Evolutionary conservation across 2,329 filamentous ascomycete genomes (phyloP).

Genomic region (Scedosporium minutisporum): DNA sequence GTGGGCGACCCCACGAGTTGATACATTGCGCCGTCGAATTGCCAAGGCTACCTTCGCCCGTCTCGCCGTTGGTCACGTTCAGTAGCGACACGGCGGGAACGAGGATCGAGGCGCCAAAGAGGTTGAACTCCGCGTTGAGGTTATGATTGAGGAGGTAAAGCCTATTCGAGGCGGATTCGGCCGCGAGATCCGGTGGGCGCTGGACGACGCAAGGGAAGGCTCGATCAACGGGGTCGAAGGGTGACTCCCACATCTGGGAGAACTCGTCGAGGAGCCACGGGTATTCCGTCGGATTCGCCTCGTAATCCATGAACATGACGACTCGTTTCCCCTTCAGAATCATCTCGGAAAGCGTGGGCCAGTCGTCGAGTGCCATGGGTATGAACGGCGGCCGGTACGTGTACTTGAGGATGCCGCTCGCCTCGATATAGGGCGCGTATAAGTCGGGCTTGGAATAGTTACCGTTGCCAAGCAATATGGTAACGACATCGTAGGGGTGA

Average conservation of each 20-base stretch:
- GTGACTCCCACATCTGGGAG: conserved; percentile 81
- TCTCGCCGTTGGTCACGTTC: conserved; percentile 61
- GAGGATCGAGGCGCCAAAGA: conserved; percentile 54
- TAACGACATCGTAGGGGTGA: conserved; percentile 81
- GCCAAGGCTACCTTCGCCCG: conserved; percentile 58
- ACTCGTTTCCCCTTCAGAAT: conserved; percentile 62
- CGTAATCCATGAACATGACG: conserved; percentile 77
- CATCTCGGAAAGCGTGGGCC: conserved; percentile 74
- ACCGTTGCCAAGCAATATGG: conserved; percentile 75
- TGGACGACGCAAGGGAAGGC: conserved; percentile 70
- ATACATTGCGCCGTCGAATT: conserved; percentile 52
- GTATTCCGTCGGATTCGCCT: conserved; percentile 65
- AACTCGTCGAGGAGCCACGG: conserved; percentile 87
- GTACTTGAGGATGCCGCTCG: conserved; percentile 62
- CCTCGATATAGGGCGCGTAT: conserved; percentile 60
- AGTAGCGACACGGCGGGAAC: conserved; percentile 63
- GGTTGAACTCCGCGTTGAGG: conserved; percentile 65
- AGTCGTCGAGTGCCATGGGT: conserved; percentile 64
- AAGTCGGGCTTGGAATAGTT: conserved; percentile 57
- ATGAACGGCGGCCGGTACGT: conserved; percentile 63
- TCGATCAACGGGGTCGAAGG: conserved; percentile 59
- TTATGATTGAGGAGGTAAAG: conserved; percentile 89
- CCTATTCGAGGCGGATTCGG: conserved; percentile 46
- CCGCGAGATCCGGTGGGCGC: conserved; percentile 58
- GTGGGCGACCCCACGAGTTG: conserved; percentile 53